phyloP scores from a whole-genome alignment of 2,329 filamentous ascomycete genomes.

The Colletotrichum tropicicola region DNA sequence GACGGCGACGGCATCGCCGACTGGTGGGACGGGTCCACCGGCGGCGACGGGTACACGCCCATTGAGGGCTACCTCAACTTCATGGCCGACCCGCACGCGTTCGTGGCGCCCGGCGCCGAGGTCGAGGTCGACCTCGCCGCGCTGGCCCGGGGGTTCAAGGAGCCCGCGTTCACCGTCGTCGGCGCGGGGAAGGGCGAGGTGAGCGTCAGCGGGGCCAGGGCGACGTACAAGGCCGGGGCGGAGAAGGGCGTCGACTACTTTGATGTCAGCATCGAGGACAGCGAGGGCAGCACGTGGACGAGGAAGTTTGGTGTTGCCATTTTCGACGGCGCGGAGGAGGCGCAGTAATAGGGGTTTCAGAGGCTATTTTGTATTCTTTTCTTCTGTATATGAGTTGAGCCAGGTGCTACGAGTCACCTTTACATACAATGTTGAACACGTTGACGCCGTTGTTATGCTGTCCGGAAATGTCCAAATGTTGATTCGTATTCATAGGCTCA shows the following conservation, averaged over 20 bases:
- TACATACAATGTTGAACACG: too few relatives aligned
- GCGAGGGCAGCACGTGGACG: constrained; percentile 33
- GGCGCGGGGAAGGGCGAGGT: constrained; percentile 29
- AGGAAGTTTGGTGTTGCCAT: constrained; percentile 33
- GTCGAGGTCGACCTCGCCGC: constrained; percentile 37
- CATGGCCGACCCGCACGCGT: constrained; percentile 44
- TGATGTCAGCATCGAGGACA: constrained; percentile 29
- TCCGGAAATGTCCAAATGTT: too few relatives aligned
- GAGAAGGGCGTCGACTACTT: constrained; percentile 31
- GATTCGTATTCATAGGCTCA: too few relatives aligned
- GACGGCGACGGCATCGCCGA: constrained; percentile 44
- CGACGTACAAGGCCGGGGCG: constrained; percentile 28
- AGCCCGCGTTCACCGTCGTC: constrained; percentile 27
- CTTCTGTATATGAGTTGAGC: not conserved
- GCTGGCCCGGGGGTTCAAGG: constrained; percentile 34
- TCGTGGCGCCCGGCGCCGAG: constrained; percentile 36
- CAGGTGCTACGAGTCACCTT: not conserved
- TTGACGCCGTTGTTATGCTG: too few relatives aligned
- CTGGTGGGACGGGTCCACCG: constrained; percentile 44
- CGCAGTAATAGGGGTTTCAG: not conserved
- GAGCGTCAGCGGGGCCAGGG: constrained; percentile 25
- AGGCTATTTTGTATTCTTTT: not conserved
- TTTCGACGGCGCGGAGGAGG: constrained; percentile 16
- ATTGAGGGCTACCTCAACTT: constrained; percentile 45
- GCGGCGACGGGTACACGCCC: constrained; percentile 40